Percentiles rank a stretch among this genome's conserved stretches.
Conservation (phyloP, 2,329 filamentous ascomycete species). For the Talaromyces islandicus region DNA sequence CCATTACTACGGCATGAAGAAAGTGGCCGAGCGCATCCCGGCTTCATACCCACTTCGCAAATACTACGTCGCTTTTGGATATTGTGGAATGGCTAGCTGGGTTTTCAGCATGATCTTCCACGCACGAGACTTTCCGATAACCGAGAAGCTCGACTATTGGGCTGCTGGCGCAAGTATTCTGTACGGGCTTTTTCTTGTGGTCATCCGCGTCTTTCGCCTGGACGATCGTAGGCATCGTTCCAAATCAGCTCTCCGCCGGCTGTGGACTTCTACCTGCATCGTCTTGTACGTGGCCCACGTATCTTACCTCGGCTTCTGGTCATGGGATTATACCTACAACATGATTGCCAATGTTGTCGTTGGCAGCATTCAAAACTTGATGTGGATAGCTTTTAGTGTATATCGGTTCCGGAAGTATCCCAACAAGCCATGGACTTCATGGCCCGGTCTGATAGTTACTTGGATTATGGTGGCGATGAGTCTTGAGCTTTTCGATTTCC, state of each 20-base stretch:
- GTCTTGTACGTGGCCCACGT: conserved; percentile 70
- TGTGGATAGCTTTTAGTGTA: conserved; percentile 84
- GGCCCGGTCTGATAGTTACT: conserved; percentile 84
- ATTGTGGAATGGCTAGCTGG: conserved; percentile 79
- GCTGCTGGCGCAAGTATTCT: conserved; percentile 83
- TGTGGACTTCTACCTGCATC: conserved; percentile 71
- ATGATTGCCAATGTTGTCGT: conserved; percentile 89
- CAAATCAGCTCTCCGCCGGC: conserved; percentile 53
- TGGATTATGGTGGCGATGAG: conserved; percentile 95
- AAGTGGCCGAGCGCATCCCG: conserved; percentile 66
- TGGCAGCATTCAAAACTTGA: conserved; percentile 70
- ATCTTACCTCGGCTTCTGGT: conserved; percentile 74
- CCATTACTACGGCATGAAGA: conserved; percentile 69
- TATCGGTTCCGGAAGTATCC: conserved; percentile 61
- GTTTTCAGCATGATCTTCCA: conserved; percentile 87
- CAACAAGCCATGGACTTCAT: conserved; percentile 71
- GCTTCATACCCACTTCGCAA: conserved; percentile 66
- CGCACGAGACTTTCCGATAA: conserved; percentile 74
- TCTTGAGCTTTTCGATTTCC: conserved; percentile 89
- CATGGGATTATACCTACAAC: conserved; percentile 96
- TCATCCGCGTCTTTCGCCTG: conserved; percentile 75
- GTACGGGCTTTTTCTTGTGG: conserved; percentile 83
- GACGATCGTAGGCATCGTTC: conserved; percentile 51
- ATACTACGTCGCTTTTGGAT: conserved; percentile 76
- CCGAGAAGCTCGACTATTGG: conserved; percentile 96